Base-by-base conservation (phyloP, 352 stramenopile species). In the Pythium vanterpoolii region DNA sequence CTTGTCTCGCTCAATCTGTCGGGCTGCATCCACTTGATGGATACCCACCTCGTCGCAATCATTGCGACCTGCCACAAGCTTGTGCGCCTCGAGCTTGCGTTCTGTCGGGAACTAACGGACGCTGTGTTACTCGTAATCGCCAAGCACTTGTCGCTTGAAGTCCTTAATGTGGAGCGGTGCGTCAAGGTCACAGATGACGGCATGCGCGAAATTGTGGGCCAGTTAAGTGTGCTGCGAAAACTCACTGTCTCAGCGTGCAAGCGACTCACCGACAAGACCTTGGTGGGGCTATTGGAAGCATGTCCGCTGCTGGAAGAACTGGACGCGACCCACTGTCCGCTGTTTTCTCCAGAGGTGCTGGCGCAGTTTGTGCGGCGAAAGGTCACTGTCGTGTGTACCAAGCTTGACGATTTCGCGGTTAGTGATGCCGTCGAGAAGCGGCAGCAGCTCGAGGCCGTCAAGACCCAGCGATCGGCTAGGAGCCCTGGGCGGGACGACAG, bases 41-140 rank as follows among this genome's bases (percentile, higher is more conserved):
- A 97, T 36, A 46, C 61, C 0, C 72, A 87, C 28, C 57, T 97
- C 8, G 60, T 83, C n/a, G 68, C 87, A 10, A 86, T 97, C 54
- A 68, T 94, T 30, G 46, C 69, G 6, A 66, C 78, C 1, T 97
- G 87, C 43, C 46, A 67, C 1, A 83, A 80, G 26, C 71, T 98
- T 5, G 67, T 93, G 23, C 72, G 53, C 3, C 57, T 98, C 5
- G 72, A 86, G 30, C 21, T 97, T 1, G 80, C 63, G 0, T 92
- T 94, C 38, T 98, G 90, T 53, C 83, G 86, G 4, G 79, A 94
- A 24, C 50, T 98, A 8, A 90, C 87, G 2, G 88, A 97, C 57
- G 69, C 28, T 11, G 74, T 81, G 16, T 49, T 97, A 23, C 69
- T 71, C 5, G 62, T 73, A 21, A 82, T 97, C 50, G 79, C 87